Conservation (phyloP, 495 filamentous ascomycete species). For the Aspergillus steynii region DNA sequence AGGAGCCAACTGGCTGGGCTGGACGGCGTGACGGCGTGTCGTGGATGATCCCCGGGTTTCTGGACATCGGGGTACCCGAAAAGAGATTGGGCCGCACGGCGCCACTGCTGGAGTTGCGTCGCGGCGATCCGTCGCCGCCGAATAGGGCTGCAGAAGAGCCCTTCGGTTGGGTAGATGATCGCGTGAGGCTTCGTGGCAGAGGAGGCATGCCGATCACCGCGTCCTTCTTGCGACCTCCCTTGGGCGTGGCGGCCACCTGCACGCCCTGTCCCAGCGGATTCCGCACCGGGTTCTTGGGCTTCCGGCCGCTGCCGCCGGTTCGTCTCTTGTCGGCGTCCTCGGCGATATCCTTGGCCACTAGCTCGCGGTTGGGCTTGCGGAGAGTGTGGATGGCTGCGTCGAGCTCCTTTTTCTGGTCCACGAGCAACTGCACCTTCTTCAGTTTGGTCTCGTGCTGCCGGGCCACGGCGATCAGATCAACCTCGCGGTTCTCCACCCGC, state of each 20-base stretch:
- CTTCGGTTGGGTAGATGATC: constrained; percentile 17
- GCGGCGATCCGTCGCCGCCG: constrained; percentile 18
- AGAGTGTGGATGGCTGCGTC: constrained; percentile 79
- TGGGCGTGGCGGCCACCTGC: constrained; percentile 79
- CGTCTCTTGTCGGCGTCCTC: constrained; percentile 66
- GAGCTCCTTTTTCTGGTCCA: constrained; percentile 70
- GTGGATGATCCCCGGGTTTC: constrained; percentile 35
- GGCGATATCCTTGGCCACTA: constrained; percentile 71
- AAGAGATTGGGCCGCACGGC: constrained; percentile 23
- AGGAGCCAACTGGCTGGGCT: constrained; percentile 33
- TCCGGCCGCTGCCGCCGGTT: constrained; percentile 38
- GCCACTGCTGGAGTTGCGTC: constrained; percentile 12
- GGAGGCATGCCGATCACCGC: constrained; percentile 30
- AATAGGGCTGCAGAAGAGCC: constrained; percentile 10
- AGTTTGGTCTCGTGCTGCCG: constrained; percentile 63
- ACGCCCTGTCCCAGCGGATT: constrained; percentile 59
- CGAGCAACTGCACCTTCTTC: constrained; percentile 69
- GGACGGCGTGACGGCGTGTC: constrained; percentile 57
- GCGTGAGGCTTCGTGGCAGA: constrained; percentile 29
- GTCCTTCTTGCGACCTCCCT: constrained; percentile 47
- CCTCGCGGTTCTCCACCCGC: constrained; percentile 63
- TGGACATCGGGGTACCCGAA: constrained; percentile 12
- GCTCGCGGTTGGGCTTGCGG: constrained; percentile 81
- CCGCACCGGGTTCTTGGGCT: constrained; percentile 65
- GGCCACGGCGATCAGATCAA: constrained; percentile 61